Evolutionary conservation across 2,329 filamentous ascomycete genomes (phyloP), one percentile per base, ranked within the genome.

Genomic region (Tetracladium maxilliforme): DNA sequence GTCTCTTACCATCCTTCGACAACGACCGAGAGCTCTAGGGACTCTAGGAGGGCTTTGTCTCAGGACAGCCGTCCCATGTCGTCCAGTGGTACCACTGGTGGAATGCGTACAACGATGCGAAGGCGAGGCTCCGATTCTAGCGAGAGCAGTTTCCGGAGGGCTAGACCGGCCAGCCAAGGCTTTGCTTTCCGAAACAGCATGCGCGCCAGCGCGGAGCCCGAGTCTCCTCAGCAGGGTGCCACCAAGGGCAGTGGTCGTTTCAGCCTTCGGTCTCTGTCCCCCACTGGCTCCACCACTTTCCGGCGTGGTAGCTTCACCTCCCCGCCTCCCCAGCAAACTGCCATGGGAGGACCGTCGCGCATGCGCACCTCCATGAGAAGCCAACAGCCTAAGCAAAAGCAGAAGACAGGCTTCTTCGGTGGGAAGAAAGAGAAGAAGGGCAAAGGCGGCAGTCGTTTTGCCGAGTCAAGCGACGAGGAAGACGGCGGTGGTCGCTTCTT

Each of bases 91-190:
- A 30, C 23, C 16, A 18, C 12, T 9, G 12, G 12, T 8, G 4
- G 20, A 14, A 30, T 39, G 17, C 46, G 44, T 21, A 40, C 57
- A 9, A 37, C 40, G 5, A 47, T 70, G 7, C 52, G 55, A 29
- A 63, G 73, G 3, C 63, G 56, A 7, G 58, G 54, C 11, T 79
- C 74, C 1, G 70, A 72, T 35, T 73, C 66, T 15, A 82, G 76
- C 39, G 74, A 81, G 22, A 92, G 80, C 50, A 92, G 82, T 44
- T 93, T 93, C 54, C 77, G 69, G 41, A 74, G 81, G 15, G 50
- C 57, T 21, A 64, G 66, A 32, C 52, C 62, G 19, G 44, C 53
- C 25, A 43, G 50, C 20, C 49, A 58, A 21, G 59, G 60, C 1
- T 64, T 70, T 26, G 63, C 56, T 2, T 81, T 92, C 58, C 73